Base-by-base conservation (phyloP, 148 eudicot species). In the Rhododendron kiyosumense region DNA sequence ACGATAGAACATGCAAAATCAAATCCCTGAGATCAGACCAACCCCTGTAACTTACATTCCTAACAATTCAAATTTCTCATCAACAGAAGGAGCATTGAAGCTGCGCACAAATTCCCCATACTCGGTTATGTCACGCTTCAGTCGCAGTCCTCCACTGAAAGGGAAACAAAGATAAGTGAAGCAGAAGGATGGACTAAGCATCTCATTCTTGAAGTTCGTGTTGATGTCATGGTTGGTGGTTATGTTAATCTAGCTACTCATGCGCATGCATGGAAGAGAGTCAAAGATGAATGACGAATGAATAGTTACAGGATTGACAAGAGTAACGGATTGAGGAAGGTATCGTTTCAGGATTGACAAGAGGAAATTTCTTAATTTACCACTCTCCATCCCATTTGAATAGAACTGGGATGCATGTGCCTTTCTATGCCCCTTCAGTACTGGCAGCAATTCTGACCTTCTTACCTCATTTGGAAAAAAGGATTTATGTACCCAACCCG, bases 111-210 rank as follows among this genome's bases (percentile, higher is more conserved):
- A 95, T 82, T 97, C 99, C 79, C 96, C 98, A 87, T 95, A 95
- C 88, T 95, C 99, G 1, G 99, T 95, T 85, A 97, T 97, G 89
- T 97, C 99, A 93, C 99, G 99, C 86, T 97, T 97, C 89, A 97
- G 90, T 73, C 98, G 90, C 79, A 95, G 88, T 67, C 99, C 99
- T 74, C 99, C 99, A 89, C 99, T 97, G 87, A 67, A 82, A 69
- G 77, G 87, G 34, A 84, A 78, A 78, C 65, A 22, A 36, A 85
- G 11, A 79, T 78, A 77, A 30, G 75, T 51, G 48, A 84, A 84
- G 45, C 79, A 69, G 17, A 71, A 71, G 10, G 24, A 36, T 49
- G 34, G 54, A 30, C 65, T 30, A 30, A 36, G 30, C 22, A 46
- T 82, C 74, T 36, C 84, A 65, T 48, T n/a, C 14, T 36, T 24